Percentiles rank a stretch among this genome's conserved stretches.
Conservation (phyloP, 2,329 filamentous ascomycete genomes). For the Colletotrichum australisinense region DNA sequence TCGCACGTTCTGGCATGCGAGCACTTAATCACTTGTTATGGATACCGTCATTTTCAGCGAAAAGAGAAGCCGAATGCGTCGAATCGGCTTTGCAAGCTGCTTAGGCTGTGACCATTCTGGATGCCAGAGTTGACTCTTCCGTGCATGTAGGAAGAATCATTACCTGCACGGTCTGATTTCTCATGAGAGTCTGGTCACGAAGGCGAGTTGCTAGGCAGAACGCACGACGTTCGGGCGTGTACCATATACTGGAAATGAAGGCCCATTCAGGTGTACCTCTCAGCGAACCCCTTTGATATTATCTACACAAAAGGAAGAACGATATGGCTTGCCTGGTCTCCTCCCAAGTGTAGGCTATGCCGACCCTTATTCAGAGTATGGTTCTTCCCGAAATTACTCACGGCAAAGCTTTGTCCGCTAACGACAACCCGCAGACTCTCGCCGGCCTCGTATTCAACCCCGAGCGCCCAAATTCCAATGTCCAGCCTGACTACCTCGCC, state of each 20-base stretch:
- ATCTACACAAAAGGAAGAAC: constrained; percentile 30
- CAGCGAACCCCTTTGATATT: neutral
- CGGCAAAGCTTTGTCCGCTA: constrained; percentile 38
- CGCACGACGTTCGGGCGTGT: too few species aligned
- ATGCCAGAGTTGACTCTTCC: too few species aligned
- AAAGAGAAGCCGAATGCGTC: too few species aligned
- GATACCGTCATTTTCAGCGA: neutral
- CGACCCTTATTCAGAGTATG: constrained; percentile 36
- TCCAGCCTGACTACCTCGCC: constrained; percentile 41
- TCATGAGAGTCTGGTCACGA: neutral
- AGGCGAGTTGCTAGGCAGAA: too few species aligned
- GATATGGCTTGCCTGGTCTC: constrained; percentile 37
- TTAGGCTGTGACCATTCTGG: too few species aligned
- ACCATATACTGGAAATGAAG: too few species aligned
- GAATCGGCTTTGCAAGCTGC: too few species aligned
- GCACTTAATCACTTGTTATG: neutral
- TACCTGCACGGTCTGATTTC: too few species aligned
- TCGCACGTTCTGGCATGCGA: neutral
- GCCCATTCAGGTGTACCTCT: neutral
- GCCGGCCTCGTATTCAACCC: constrained; percentile 43
- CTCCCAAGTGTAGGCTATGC: constrained; percentile 39
- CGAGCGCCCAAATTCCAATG: constrained; percentile 44
- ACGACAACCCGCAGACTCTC: constrained; percentile 39
- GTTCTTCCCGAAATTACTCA: constrained; percentile 31
- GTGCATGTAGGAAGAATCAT: too few species aligned